Conservation (phyloP, 2,329 filamentous ascomycete species). For the Scolecobasidium constrictum region DNA sequence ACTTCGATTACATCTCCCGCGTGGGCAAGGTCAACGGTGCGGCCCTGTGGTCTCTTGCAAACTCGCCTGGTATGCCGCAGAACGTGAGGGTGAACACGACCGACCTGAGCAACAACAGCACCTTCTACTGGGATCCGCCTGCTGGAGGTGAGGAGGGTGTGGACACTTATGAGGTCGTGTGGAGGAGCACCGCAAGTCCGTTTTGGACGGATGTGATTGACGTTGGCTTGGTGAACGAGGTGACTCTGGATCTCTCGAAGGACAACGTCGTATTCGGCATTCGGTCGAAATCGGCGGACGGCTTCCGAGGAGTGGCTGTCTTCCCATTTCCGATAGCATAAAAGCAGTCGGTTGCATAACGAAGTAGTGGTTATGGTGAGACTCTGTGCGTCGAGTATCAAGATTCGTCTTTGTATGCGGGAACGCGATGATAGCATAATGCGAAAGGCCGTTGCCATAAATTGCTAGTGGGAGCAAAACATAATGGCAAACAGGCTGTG, state of each 20-base stretch:
- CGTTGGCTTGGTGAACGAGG: conserved; percentile 37
- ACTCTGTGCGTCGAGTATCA: no score
- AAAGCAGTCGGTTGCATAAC: no score
- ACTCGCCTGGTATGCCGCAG: conserved; percentile 37
- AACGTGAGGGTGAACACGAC: conserved; percentile 41
- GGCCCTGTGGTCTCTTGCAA: conserved; percentile 42
- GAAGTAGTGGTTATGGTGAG: no score
- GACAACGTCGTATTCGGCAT: conserved; percentile 50
- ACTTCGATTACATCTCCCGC: conserved; percentile 43
- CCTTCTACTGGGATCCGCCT: conserved; percentile 37
- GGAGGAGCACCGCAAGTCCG: conserved; percentile 39
- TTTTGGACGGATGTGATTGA: conserved; percentile 39
- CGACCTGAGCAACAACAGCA: conserved; percentile 37
- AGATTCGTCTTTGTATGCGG: no score
- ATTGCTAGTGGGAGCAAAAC: no score
- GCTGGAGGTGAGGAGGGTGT: conserved; percentile 22
- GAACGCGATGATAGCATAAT: no score
- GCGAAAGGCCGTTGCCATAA: no score
- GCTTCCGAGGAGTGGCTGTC: conserved; percentile 30
- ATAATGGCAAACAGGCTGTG: no score
- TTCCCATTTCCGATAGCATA: conserved; percentile 4
- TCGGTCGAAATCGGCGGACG: conserved; percentile 38
- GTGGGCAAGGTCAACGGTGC: conserved; percentile 46
- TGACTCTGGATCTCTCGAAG: conserved; percentile 40
- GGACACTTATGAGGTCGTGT: conserved; percentile 45